These are phyloP conservation scores for Neurospora tetraspora DNA, from an alignment of 495 filamentous ascomycete genomes.

Conservation along the genomic window DNA sequence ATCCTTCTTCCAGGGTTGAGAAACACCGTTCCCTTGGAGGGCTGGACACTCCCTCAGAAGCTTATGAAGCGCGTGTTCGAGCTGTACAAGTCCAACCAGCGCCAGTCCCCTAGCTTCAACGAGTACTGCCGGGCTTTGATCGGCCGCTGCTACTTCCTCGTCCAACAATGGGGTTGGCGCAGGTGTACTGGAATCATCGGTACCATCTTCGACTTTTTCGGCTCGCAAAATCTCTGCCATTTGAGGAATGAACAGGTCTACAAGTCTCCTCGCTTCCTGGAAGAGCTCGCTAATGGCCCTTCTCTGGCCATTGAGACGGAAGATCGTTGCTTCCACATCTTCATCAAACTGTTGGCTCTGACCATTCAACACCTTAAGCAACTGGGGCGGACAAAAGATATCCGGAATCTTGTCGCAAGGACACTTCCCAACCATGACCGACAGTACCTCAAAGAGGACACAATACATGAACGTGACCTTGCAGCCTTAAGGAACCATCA, in stretches of 20 bases:
- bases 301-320: slow-evolving; percentile 49
- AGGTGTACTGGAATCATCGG: slow-evolving; percentile 70
- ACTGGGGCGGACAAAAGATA: slow-evolving; percentile 55
- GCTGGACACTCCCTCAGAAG: slow-evolving; percentile 62
- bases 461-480: slow-evolving; percentile 63
- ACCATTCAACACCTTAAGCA: slow-evolving; percentile 53
- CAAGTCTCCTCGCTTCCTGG: slow-evolving; percentile 69
- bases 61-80: slow-evolving; percentile 56
- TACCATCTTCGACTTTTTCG: slow-evolving; percentile 85
- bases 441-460: slow-evolving; percentile 74
- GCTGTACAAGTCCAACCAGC: slow-evolving; percentile 48
- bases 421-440: slow-evolving; percentile 84
- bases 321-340: slow-evolving; percentile 88
- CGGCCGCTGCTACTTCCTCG: slow-evolving; percentile 66
- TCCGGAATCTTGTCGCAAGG: slow-evolving; percentile 66
- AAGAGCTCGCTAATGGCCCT: slow-evolving; percentile 54
- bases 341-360: slow-evolving; percentile 72
- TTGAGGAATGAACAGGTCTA: slow-evolving; percentile 67
- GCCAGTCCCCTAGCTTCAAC: slow-evolving; percentile 59
- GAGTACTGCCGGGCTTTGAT: slow-evolving; percentile 68
- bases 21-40: slow-evolving; percentile 45
- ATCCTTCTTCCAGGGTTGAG: slow-evolving; percentile 47
- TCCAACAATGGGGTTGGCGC: slow-evolving; percentile 77
- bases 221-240: slow-evolving; percentile 59
- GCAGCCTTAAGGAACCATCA: slow-evolving; percentile 86